Evolutionary conservation across 1,284 basidiomycete species (phyloP).

Genomic region (Pseudozyma pruni): DNA sequence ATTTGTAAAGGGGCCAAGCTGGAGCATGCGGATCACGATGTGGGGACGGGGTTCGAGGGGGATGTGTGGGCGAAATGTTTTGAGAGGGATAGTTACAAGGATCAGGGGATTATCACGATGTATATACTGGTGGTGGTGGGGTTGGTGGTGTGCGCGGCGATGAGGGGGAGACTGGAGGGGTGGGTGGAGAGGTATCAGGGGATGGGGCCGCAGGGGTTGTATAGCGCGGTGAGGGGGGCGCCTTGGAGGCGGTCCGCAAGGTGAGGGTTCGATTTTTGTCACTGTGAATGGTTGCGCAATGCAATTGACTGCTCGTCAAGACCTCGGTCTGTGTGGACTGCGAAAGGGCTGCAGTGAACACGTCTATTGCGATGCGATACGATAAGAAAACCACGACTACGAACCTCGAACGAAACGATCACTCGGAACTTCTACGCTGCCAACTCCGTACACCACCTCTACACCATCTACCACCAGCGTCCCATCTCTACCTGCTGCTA

Average conservation of each 20-base stretch:
- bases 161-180: slow-evolving; percentile 24
- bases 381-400: too few species aligned
- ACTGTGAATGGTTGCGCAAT: too few species aligned
- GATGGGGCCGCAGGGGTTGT: slow-evolving; percentile 23
- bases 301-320: too few species aligned
- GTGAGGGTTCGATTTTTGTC: too few species aligned
- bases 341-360: neutral
- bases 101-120: slow-evolving; percentile 60
- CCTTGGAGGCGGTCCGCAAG: slow-evolving; percentile 21
- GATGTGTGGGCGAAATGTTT: slow-evolving; percentile 68
- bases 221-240: slow-evolving; percentile 23
- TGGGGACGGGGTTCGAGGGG: slow-evolving; percentile 66
- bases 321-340: too few species aligned
- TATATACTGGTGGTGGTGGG: slow-evolving; percentile 55
- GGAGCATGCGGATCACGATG: slow-evolving; percentile 61
- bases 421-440: neutral
- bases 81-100: slow-evolving; percentile 63
- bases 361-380: neutral
- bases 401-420: neutral
- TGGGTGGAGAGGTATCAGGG: slow-evolving; percentile 27
- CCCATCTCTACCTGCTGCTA: slow-evolving; percentile 3
- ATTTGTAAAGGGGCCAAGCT: slow-evolving; percentile 64
- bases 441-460: neutral
- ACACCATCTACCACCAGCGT: neutral
- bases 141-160: slow-evolving; percentile 25